Base-by-base conservation (phyloP, 148 eudicot genomes). In the Silene conica region DNA sequence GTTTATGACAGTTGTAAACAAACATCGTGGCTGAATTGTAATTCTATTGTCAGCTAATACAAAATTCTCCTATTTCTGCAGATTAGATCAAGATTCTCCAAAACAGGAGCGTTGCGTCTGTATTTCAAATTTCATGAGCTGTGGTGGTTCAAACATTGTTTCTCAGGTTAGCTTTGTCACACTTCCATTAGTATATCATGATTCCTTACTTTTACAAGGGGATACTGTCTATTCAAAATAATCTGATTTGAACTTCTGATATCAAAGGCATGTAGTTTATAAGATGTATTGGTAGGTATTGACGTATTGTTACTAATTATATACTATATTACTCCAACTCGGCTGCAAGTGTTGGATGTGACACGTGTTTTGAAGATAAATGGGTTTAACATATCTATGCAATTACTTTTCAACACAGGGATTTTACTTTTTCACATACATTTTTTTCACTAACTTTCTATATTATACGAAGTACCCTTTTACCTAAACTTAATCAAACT, bases 31-130 rank as follows among this genome's bases (percentile, higher is more conserved):
- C 55, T 13, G 16, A 71, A 5, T 34, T 59, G 2, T 12, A 59
- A 10, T 13, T 72, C 12, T 6, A 38, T n/a, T 9, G 26, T 57
- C 55, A 14, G 1, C 75, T 45, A 19, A 23, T 57, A 56, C 57
- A 4, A 56, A 43, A 38, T 19, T 20, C n/a, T 41, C 19, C 16
- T 66, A 57, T 11, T 50, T 13, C 61, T 74, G 60, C 78, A 80
- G 82, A 65, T 46, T 72, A 52, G 78, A 80, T 20, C 19, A 26
- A 63, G n/a, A 72, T 60, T 60, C 83, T 58, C 14, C 18, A 2
- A n/a, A 21, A 69, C 73, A 59, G 58, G 79, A 80, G 57, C 73
- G 46, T 11, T 76, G 76, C 58, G 62, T 67, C 69, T 76, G 83
- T 68, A 63, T 67, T 59, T 25, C 72, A 57, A 63, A 64, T 78